Evolutionary conservation across 108 stramenopile genomes (phyloP).

Genomic region (Schizochytrium sp.): DNA sequence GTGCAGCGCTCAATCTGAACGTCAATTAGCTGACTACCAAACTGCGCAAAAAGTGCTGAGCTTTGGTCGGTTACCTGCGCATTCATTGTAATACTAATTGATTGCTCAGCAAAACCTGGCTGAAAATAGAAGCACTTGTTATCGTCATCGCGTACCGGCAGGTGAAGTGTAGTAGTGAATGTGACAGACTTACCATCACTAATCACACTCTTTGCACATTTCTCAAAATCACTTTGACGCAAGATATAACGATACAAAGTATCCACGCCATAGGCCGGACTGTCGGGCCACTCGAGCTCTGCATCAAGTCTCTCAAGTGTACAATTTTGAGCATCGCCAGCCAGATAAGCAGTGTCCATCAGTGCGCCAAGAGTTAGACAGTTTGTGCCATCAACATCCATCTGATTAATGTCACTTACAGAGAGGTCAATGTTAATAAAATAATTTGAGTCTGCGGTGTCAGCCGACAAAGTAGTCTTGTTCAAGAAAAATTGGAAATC

Average conservation of each 20-base stretch:
- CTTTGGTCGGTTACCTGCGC: background rate
- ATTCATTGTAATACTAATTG: background rate
- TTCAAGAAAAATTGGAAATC: constrained; percentile 11
- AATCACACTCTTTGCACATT: background rate
- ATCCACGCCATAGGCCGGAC: background rate
- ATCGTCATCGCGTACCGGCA: background rate
- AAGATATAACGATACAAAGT: background rate
- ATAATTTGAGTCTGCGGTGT: background rate
- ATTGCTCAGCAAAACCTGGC: constrained; percentile 12
- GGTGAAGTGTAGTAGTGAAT: background rate
- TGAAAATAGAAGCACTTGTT: background rate
- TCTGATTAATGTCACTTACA: constrained; percentile 11
- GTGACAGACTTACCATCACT: background rate
- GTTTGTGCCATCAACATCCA: background rate
- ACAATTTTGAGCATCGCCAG: background rate
- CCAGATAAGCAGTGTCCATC: background rate
- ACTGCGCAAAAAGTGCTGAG: background rate
- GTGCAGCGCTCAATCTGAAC: constrained; percentile 7
- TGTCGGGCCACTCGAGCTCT: background rate
- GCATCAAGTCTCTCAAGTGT: background rate
- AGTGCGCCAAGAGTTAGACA: background rate
- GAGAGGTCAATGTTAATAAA: background rate
- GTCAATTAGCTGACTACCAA: background rate
- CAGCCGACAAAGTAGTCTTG: background rate
- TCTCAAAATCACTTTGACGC: background rate